These are phyloP conservation scores for Grifola frondosa DNA, from an alignment of 1,284 basidiomycete species.

Conservation along the genomic window DNA sequence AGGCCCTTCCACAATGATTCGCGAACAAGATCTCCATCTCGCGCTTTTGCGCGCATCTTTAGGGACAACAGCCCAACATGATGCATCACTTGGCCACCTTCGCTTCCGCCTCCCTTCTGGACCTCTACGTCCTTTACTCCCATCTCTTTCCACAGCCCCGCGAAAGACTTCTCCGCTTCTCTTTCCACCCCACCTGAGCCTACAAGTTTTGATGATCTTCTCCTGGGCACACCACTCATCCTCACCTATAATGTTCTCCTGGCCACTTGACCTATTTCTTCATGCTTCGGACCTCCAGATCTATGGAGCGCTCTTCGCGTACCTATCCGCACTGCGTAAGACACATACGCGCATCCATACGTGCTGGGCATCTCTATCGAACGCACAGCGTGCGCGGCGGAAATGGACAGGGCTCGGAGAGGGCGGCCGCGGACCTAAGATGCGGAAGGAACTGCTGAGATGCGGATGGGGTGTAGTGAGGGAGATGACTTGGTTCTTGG, in stretches of 20 bases:
- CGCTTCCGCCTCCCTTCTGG: slow-evolving; percentile 76
- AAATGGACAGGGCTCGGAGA: slow-evolving; percentile 86
- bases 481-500: slow-evolving; percentile 90
- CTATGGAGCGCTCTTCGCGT: slow-evolving; percentile 80
- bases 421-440: slow-evolving; percentile 75
- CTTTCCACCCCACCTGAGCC: slow-evolving; percentile 36
- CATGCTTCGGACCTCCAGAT: slow-evolving; percentile 71
- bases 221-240: slow-evolving; percentile 76
- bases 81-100: slow-evolving; percentile 67
- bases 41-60: slow-evolving; percentile 80
- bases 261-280: slow-evolving; percentile 90
- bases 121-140: slow-evolving; percentile 74
- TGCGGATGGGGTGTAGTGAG: slow-evolving; percentile 84
- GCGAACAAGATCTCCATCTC: slow-evolving; percentile 83
- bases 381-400: slow-evolving; percentile 76
- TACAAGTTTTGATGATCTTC: slow-evolving; percentile 66
- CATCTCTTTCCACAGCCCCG: slow-evolving; percentile 50
- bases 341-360: slow-evolving; percentile 77
- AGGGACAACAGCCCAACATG: slow-evolving; percentile 82
- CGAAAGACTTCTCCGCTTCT: slow-evolving; percentile 34
- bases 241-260: slow-evolving; percentile 72
- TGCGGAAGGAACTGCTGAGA: slow-evolving; percentile 63
- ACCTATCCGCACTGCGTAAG: slow-evolving; percentile 80
- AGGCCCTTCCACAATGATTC: slow-evolving; percentile 70
- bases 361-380: slow-evolving; percentile 83